These are phyloP conservation scores for Hypoxylon sp. DNA, from an alignment of 2,329 filamentous ascomycete genomes.

Conservation along the genomic window DNA sequence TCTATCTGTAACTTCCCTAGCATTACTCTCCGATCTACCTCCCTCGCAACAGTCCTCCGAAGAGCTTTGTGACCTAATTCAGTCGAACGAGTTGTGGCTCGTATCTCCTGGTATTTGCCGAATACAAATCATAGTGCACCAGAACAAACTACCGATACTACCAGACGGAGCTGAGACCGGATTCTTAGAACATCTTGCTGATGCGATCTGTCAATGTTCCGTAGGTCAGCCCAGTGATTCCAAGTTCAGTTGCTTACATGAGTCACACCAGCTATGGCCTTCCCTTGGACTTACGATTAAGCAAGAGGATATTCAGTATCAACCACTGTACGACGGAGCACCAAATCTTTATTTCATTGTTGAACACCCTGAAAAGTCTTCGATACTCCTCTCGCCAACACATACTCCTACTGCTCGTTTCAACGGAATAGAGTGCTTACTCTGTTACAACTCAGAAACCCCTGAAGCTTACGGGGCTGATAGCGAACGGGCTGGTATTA, in stretches of 20 bases:
- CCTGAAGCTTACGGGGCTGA: not conserved
- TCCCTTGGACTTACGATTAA: constrained; percentile 46
- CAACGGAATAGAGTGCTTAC: constrained; percentile 48
- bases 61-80: constrained; percentile 41
- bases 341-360: constrained; percentile 51
- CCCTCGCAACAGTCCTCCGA: constrained; percentile 23
- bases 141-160: constrained; percentile 21
- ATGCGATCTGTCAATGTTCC: constrained; percentile 43
- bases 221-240: constrained; percentile 37
- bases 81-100: constrained; percentile 47
- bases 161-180: constrained; percentile 18
- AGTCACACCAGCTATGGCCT: constrained; percentile 46
- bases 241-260: constrained; percentile 27
- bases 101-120: constrained; percentile 47
- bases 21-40: constrained; percentile 43
- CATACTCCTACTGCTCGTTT: constrained; percentile 46
- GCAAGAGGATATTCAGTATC: constrained; percentile 44
- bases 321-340: constrained; percentile 34
- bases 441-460: constrained; percentile 34
- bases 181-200: constrained; percentile 46
- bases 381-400: constrained; percentile 49
- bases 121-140: constrained; percentile 44
- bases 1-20: constrained; percentile 44
- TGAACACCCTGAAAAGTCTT: constrained; percentile 50
- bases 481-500: not conserved